Base-by-base conservation (phyloP, 2,329 filamentous ascomycete genomes). In the Endocalyx cinctus region DNA sequence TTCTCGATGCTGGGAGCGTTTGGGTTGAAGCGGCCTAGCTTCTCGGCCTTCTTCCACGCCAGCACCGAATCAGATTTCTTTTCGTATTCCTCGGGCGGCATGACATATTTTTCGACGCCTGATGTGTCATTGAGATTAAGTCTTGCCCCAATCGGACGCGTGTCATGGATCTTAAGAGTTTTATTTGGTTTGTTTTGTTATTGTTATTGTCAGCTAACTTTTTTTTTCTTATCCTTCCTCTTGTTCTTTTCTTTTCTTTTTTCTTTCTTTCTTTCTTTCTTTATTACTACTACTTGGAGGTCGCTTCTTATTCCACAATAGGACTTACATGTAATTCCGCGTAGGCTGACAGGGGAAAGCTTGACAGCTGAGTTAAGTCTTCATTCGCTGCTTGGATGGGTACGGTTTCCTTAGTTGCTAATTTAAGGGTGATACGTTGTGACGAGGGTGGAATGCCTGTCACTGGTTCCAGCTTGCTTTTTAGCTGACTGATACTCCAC, bases 1-100 rank as follows among this genome's bases (percentile, higher is more conserved):
- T 86, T 72, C 56, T 88, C 82, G 15, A 84, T 75, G 39, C 71
- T 77, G 13, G 84, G 79, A 6, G 88, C 87, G 48, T 82, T 72
- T 10, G 92, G 92, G 56, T 97, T 87, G 63, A 98, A 98, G 22
- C 92, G 86, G 31, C 92, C 92, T n/a, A 97, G 77, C 58, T 94
- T 89, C 60, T 95, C 82, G n/a, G 79, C 69, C 65, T 86, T 90
- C 66, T 98, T 98, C 88, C 88, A 97, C 5, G 89, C 86, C 16
- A 96, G 75, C 11, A 98, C 92, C 4, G 84, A 90, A 62, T 96
- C 87, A 27, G 79, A 70, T 54, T 89, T 87, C 52, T 79, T 78
- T 57, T 88, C 87, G 63, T 98, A 98, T 54, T 89, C 84, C 31
- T 82, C 74, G 33, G 75, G 70, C n/a, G 88, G 86, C 73, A 98